Base-by-base conservation (phyloP, 2,329 filamentous ascomycete species). In the Salinomyces thailandicus region DNA sequence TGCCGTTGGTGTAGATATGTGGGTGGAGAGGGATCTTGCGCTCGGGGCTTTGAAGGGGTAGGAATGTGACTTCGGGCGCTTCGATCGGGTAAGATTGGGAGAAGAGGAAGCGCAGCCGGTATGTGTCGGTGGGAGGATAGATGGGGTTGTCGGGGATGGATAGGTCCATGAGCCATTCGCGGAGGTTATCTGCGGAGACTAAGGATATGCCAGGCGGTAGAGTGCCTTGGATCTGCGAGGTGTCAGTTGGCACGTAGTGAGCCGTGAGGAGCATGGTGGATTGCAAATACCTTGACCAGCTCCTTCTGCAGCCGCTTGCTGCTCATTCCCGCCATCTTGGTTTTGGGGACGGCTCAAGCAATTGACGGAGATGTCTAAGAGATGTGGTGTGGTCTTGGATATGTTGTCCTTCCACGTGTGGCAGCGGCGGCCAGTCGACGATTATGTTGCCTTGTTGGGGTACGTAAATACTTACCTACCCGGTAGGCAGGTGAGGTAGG, bases 1-100 rank as follows among this genome's bases (percentile, higher is more conserved):
- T 94, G 51, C 91, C 91, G 62, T 98, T 98, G 51, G 83, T 91
- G 67, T 98, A 98, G 61, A 98, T 84, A 65, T 98, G 91, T 3
- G 91, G 91, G 55, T 98, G 91, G 60, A 94, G 87, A 1, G 91
- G 91, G 52, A 98, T 87, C 2, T 69, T 65, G 28, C 73, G 71
- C 27, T 61, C 59, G 1, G 63, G 58, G 26, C 53, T 52, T 5
- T 26, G 19, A 24, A 26, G 22, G 20, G 75, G 60, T 36, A 74
- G 66, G 56, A 98, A 98, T 38, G 83, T 82, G 47, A 96, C 91
- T 69, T 98, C 91, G 16, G 91, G 91, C 0, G 91, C 82, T 67
- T 95, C 89, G 53, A 98, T 98, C 12, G 91, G 91, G 57, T 98
- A 98, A 49, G 75, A 76, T 19, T 72, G 69, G 43, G 77, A 77